Evolutionary conservation across 2,329 filamentous ascomycete genomes (phyloP).

Genomic region (Aspergillus proliferans): DNA sequence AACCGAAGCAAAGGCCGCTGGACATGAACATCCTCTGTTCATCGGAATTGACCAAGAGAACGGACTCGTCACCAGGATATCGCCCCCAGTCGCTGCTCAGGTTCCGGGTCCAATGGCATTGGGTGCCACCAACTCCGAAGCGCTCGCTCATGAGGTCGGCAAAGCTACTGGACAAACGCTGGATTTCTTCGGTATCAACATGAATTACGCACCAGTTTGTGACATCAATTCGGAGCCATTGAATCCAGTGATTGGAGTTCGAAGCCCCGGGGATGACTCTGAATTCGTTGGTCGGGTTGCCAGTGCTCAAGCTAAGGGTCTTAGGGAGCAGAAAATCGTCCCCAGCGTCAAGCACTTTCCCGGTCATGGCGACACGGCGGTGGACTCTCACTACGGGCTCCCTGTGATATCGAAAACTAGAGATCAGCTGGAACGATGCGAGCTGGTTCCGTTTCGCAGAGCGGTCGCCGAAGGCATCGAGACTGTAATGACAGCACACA

Average conservation of each 20-base stretch:
- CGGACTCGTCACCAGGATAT: constrained; percentile 39
- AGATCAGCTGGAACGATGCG: constrained; percentile 34
- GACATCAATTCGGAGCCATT: constrained; percentile 41
- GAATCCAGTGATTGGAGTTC: constrained; percentile 40
- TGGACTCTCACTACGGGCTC: constrained; percentile 40
- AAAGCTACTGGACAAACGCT: constrained; percentile 36
- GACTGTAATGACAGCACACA: constrained; percentile 42
- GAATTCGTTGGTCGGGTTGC: constrained; percentile 38
- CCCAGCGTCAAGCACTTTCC: constrained; percentile 44
- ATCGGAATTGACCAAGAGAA: constrained; percentile 44
- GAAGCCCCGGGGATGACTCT: constrained; percentile 39
- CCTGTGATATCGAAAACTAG: constrained; percentile 35
- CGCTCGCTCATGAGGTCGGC: constrained; percentile 31
- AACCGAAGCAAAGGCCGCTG: constrained; percentile 32
- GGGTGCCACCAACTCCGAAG: constrained; percentile 33
- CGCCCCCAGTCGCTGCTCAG: constrained; percentile 34
- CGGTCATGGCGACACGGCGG: constrained; percentile 40
- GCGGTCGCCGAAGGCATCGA: constrained; percentile 38
- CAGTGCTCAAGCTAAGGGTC: constrained; percentile 32
- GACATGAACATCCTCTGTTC: constrained; percentile 36
- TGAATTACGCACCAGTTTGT: constrained; percentile 42
- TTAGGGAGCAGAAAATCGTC: constrained; percentile 34
- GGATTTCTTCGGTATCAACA: constrained; percentile 38
- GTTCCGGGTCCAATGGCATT: constrained; percentile 42
- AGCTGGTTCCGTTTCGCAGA: constrained; percentile 40